Base-by-base conservation (phyloP, 2,329 filamentous ascomycete genomes). In the Exserohilum turcica region DNA sequence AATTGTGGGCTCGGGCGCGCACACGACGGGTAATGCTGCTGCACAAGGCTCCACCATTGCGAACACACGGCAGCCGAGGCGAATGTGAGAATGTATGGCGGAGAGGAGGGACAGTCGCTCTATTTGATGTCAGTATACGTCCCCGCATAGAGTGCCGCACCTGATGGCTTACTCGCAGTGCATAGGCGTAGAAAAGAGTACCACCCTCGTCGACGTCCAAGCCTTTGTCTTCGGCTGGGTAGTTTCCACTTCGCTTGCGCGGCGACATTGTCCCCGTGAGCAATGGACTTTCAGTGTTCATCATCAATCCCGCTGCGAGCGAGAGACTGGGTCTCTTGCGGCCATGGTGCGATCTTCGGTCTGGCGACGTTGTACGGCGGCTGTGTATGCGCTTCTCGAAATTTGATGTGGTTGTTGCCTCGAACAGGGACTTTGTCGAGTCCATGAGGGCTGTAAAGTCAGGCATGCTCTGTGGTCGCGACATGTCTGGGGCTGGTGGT, bases 231-330 rank as follows among this genome's bases (percentile, higher is more conserved):
- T 47, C 54, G 28, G 33, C 45, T n/a, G 43, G 49, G 8, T 37
- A 50, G 36, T 55, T 52, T 15, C 49, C 24, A 36, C 59, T 61
- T n/a, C 60, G 49, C 35, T 53, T 54, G 32, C 55, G 53, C 10
- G 67, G 64, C 29, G 63, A 65, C 24, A 55, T 51, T 10, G 60
- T 31, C 6, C 33, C 52, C 9, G 47, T 51, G 2, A 36, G 29
- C 27, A 48, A 15, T 12, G 52, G 47, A 43, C 53, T 60, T 32
- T 72, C 70, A 28, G 48, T 57, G 12, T 67, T 66, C 66, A 74
- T 72, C 43, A 73, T 74, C 52, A 74, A 47, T 10, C 71, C 71
- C n/a, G 69, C 64, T 7, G 71, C 71, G 45, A 74, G 64, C 42
- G 68, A 72, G 37, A 74, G 67, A 48, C 64, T 68, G 9, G 65